Base-by-base conservation (phyloP, 768 basidiomycete species). In the Pleurotus citrinopileatus region DNA sequence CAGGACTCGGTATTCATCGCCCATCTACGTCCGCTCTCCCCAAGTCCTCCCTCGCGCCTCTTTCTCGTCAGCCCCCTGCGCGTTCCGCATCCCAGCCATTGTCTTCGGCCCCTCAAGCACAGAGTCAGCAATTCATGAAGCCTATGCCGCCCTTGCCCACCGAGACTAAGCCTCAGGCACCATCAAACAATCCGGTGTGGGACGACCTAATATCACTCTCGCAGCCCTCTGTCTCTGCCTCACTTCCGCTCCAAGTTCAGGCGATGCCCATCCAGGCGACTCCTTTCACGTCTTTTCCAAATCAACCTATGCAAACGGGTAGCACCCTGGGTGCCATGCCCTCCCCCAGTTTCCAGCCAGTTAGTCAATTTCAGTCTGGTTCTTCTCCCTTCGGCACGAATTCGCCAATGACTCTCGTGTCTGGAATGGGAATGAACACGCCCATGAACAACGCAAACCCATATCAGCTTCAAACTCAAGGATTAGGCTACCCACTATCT, bases 151-250 rank as follows among this genome's bases (percentile, higher is more conserved):
- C 48, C n/a, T 51, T 51, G 22, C 48, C 48, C 19, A 34, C 12
- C 22, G 32, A 51, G 37, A 34, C 48, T 19, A 58, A 32, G 20
- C 61, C 59, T 25, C 56, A 61, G 51, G 56, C 62, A 17, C 52
- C 50, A 25, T 57, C 54, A 47, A 59, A 62, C 27, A 53, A n/a
- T 60, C 66, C n/a, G 64, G 76, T 82, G n/a, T 85, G 83, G 84
- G 72, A 77, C 29, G 84, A 86, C 61, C 68, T 86, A 12, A 63
- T 79, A 55, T 76, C 77, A 38, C 67, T 81, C 25, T 79, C 79
- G 55, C 62, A 53, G 13, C 68, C 74, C n/a, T 62, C 67, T 10
- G 66, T 71, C n/a, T 75, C 67, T 13, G 76, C 82, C 12, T 79
- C 83, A 10, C 71, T 85, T 9, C 83, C 80, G 7, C 67, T 81